phyloP scores from a whole-genome alignment of 2,329 filamentous ascomycete species.

The Alternaria infectoria region DNA sequence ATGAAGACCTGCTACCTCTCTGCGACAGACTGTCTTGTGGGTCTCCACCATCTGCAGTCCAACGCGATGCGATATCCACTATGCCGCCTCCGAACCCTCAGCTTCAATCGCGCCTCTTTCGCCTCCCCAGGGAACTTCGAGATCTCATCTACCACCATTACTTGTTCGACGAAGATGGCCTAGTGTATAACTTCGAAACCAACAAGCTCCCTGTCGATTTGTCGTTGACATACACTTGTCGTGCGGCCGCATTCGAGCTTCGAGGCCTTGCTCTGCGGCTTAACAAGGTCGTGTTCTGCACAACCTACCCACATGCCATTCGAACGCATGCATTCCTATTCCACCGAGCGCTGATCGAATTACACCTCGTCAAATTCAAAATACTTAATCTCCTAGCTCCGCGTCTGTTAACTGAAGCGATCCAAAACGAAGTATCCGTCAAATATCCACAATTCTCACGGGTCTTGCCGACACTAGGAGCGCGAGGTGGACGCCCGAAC shows the following conservation, averaged over 20 bases:
- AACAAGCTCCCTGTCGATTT: background rate
- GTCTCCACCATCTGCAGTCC: too few species aligned
- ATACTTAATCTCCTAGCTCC: background rate
- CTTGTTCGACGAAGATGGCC: background rate
- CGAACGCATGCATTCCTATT: background rate
- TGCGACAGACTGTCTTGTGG: background rate
- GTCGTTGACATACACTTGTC: background rate
- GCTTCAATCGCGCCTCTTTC: background rate
- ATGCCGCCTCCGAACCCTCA: too few species aligned
- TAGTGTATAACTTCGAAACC: background rate
- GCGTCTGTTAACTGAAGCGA: background rate
- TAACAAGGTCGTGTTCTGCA: background rate
- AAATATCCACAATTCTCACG: background rate
- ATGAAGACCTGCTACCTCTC: background rate
- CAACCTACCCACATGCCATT: accelerated
- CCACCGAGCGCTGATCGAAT: too few species aligned
- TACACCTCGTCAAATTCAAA: background rate
- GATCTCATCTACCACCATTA: background rate
- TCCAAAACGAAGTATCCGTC: background rate
- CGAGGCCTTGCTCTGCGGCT: background rate
- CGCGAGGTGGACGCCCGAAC: background rate
- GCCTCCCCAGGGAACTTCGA: background rate
- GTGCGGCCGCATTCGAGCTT: background rate
- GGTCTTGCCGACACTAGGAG: accelerated
- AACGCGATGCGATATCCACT: too few species aligned